Base-by-base conservation (phyloP, 2,329 filamentous ascomycete genomes). In the Triangularia setosa region DNA sequence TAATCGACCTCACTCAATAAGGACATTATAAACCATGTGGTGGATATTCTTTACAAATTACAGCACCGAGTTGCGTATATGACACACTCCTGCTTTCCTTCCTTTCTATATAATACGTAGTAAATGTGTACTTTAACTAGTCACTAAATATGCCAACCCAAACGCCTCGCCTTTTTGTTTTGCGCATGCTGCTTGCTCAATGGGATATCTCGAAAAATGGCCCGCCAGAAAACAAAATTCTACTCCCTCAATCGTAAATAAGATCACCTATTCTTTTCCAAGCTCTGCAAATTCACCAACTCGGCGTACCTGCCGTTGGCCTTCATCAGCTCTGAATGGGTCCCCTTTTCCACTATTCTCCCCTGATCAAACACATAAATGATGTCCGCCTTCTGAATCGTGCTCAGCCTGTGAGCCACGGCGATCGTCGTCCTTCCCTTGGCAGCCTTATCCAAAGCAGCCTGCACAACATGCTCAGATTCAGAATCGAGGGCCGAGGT, bases 281-380 rank as follows among this genome's bases (percentile, higher is more conserved):
- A 77, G 75, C 88, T 92, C 81, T 95, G 91, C 70, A 94, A 78
- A 69, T 90, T 91, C 57, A 94, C 91, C 68, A 95, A 76, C 79
- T 94, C 91, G 9, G 85, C 87, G 73, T 95, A 95, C 57, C 90
- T 83, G 3, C 90, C 90, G 68, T 87, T 87, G 73, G 81, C 83
- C 69, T 81, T 83, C 84, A 91, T 87, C 71, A 94, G 75, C 73
- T 92, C 90, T 0, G 79, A 72, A 74, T 98, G 94, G 8, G 87
- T 92, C 4, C 94, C 94, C 69, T 86, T 84, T 80, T 98, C 94
- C 1, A 96, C 90, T 53, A 98, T 86, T 65, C 87, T 84, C 7
- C 94, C 95, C 71, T 91, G 88, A 75, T 97, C 93, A 74, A 98
- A 95, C n/a, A 98, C 94, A 69, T 96, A 97, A 71, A 98, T 98